Conservation (phyloP, 1,284 basidiomycete genomes). For the Leccinum cinnamomeum region DNA sequence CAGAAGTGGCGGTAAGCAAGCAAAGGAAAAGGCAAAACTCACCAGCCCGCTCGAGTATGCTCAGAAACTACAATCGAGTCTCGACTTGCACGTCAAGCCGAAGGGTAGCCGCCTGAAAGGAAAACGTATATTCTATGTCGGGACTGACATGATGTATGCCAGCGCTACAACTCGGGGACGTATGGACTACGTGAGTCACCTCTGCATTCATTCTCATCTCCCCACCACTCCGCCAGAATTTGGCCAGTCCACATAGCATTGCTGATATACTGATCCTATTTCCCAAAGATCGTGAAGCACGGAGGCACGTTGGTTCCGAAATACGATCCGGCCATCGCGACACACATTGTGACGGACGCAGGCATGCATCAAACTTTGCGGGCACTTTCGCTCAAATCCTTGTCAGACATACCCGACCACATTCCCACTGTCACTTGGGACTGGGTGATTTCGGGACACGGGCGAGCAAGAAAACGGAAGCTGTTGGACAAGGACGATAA, state of each 20-base stretch:
- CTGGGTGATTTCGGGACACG: conserved; percentile 47
- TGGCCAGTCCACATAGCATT: neutral
- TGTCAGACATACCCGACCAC: conserved; percentile 56
- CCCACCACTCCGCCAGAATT: neutral
- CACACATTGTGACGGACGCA: conserved; percentile 62
- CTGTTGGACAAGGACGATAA: neutral
- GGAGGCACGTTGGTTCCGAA: conserved; percentile 56
- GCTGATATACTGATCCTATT: conserved; percentile 5
- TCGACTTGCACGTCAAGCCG: conserved; percentile 17
- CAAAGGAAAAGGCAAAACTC: conserved; percentile 28
- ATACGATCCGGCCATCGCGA: conserved; percentile 54
- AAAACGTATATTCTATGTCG: conserved; percentile 56
- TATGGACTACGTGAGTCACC: conserved; percentile 55
- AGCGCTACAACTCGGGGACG: conserved; percentile 48
- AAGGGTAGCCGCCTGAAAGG: conserved; percentile 45
- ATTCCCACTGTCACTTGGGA: conserved; percentile 64
- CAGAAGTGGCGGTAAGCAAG: conserved; percentile 19
- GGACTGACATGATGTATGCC: conserved; percentile 55
- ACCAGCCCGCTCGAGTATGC: conserved; percentile 43
- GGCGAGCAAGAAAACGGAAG: conserved; percentile 11
- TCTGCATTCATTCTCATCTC: neutral
- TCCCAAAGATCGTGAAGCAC: conserved; percentile 51
- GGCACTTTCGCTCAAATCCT: conserved; percentile 43
- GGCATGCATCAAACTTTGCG: conserved; percentile 38
- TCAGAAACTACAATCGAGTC: conserved; percentile 34